Evolutionary conservation across 768 basidiomycete genomes (phyloP).

Genomic region (Kwoniella heveanensis): DNA sequence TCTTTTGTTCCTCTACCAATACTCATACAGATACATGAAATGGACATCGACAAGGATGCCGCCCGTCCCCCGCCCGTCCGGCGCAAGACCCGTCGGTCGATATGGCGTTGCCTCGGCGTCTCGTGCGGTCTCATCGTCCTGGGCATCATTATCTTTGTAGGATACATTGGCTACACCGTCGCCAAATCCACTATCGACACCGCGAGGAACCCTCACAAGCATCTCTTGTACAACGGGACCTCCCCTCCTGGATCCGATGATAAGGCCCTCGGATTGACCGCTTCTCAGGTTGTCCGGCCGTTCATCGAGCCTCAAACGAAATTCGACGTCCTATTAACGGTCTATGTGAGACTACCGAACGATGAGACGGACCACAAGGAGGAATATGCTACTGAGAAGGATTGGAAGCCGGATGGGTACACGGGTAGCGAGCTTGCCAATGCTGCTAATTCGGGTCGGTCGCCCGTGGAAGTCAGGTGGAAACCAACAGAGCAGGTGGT

Average conservation of each 20-base stretch:
- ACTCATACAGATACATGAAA: too few species aligned
- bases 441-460: slow-evolving; percentile 4
- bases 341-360: slow-evolving; percentile 19
- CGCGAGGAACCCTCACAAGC: slow-evolving; percentile 20
- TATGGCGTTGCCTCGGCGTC: slow-evolving; percentile 11
- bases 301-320: slow-evolving; percentile 16
- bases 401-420: slow-evolving; percentile 9
- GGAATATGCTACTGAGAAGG: slow-evolving; percentile 12
- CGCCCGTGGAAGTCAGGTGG: slow-evolving; percentile 17
- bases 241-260: not conserved
- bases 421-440: slow-evolving; percentile 13
- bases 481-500: slow-evolving; percentile 8
- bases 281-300: slow-evolving; percentile 11
- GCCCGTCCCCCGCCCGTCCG: not conserved
- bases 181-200: not conserved
- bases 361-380: slow-evolving; percentile 7
- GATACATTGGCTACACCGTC: not conserved
- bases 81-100: slow-evolving; percentile 1
- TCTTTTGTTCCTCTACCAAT: too few species aligned
- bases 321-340: slow-evolving; percentile 20
- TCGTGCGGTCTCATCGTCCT: slow-evolving; percentile 7
- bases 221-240: slow-evolving; percentile 16
- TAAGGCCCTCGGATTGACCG: not conserved
- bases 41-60: slow-evolving; percentile 23
- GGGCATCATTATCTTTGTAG: slow-evolving; percentile 4